Conservation (phyloP, 768 basidiomycete genomes). For the Naganishia vaughanmartiniae region DNA sequence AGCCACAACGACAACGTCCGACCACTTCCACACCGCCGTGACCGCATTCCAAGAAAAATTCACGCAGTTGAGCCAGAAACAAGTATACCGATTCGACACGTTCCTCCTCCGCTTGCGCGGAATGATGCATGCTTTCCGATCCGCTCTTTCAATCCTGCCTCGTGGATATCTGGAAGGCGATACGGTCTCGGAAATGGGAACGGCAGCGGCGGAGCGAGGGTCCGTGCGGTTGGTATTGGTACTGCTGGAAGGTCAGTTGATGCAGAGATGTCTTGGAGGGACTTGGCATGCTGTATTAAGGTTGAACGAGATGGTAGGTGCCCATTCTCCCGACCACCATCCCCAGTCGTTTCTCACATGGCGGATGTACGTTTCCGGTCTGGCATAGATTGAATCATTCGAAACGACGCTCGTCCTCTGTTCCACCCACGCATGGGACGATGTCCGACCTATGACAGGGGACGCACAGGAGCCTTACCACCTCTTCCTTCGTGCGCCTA, state of each 20-base stretch:
- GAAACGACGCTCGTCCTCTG: slow-evolving; percentile 40
- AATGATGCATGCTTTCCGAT: slow-evolving; percentile 11
- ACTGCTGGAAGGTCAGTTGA: slow-evolving; percentile 1
- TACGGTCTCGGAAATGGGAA: background rate
- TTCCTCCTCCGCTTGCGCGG: background rate
- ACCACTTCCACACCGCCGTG: no score
- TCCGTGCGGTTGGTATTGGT: background rate
- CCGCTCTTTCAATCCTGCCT: background rate
- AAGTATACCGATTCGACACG: slow-evolving; percentile 17
- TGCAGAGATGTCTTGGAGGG: slow-evolving; percentile 12
- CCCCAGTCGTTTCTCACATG: background rate
- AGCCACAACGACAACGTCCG: no score
- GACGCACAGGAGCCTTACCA: slow-evolving; percentile 47
- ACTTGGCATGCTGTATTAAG: slow-evolving; percentile 44
- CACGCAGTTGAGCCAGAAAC: background rate
- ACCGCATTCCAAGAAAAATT: background rate
- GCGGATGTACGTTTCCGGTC: no score
- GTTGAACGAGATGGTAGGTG: slow-evolving; percentile 44
- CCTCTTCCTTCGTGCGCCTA: slow-evolving; percentile 38
- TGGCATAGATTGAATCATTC: slow-evolving; percentile 33
- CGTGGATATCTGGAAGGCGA: background rate
- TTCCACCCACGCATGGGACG: slow-evolving; percentile 45
- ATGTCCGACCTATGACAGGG: slow-evolving; percentile 40
- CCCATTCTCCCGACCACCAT: background rate
- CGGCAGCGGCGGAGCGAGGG: background rate